Percentiles rank a stretch among this genome's conserved stretches.
phyloP scores from a whole-genome alignment of 1,284 basidiomycete species.

The Kalmanozyma brasiliensis region DNA sequence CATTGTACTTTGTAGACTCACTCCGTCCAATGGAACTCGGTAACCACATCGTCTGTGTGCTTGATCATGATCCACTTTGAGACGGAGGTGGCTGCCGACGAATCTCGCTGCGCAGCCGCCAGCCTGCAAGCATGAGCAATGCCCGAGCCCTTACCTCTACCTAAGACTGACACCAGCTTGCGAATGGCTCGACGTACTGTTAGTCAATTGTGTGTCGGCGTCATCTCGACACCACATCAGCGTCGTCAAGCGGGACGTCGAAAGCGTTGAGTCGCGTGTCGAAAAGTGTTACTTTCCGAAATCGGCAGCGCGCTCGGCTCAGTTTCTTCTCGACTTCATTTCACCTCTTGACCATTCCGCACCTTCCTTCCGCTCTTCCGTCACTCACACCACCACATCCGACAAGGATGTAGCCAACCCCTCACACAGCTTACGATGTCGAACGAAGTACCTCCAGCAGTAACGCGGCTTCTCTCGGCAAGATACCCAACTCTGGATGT shows the following conservation, averaged over 20 bases:
- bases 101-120: too few relatives aligned
- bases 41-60: too few relatives aligned
- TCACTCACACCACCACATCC: slow-evolving; percentile 1
- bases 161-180: too few relatives aligned
- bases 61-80: too few relatives aligned
- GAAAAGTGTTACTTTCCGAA: slow-evolving; percentile 20
- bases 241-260: not conserved
- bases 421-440: not conserved
- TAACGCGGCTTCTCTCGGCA: slow-evolving; percentile 36
- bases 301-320: slow-evolving; percentile 8
- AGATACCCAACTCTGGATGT: slow-evolving; percentile 40
- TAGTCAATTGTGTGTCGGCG: too few relatives aligned
- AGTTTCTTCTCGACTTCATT: slow-evolving; percentile 1
- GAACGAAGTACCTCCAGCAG: slow-evolving; percentile 15
- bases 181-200: too few relatives aligned
- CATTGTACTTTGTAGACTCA: too few relatives aligned
- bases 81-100: too few relatives aligned
- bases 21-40: too few relatives aligned
- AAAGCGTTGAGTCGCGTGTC: not conserved
- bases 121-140: too few relatives aligned
- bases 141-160: too few relatives aligned
- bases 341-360: not conserved
- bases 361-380: slow-evolving; percentile 4
- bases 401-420: slow-evolving; percentile 17
- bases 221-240: not conserved